Conservation (phyloP, 2,329 filamentous ascomycete species). For the Penicillium sp. region DNA sequence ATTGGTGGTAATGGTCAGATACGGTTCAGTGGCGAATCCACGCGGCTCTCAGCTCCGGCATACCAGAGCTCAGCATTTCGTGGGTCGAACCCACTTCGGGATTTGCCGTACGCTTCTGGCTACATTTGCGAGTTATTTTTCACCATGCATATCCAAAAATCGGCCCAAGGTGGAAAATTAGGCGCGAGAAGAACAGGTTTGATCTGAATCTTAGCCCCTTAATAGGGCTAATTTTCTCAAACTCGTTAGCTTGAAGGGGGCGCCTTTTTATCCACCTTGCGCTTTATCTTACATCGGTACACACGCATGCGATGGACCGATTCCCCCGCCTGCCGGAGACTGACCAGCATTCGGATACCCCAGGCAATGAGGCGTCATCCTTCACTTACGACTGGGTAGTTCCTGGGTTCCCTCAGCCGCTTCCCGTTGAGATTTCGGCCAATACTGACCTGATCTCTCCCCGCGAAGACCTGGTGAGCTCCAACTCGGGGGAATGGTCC, state of each 20-base stretch:
- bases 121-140: slow-evolving; percentile 2
- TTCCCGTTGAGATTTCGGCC: slow-evolving; percentile 10
- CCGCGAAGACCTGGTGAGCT: slow-evolving; percentile 12
- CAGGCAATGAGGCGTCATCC: slow-evolving; percentile 6
- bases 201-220: not conserved
- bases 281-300: not conserved
- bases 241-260: slow-evolving; percentile 7
- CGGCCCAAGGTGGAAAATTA: not conserved
- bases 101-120: not conserved
- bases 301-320: slow-evolving; percentile 10
- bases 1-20: not conserved
- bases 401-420: slow-evolving; percentile 18
- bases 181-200: not conserved
- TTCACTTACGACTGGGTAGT: slow-evolving; percentile 16
- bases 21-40: slow-evolving; percentile 17
- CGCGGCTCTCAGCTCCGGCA: slow-evolving; percentile 22
- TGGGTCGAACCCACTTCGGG: slow-evolving; percentile 6
- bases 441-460: slow-evolving; percentile 16
- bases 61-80: slow-evolving; percentile 18
- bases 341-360: slow-evolving; percentile 4
- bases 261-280: not conserved
- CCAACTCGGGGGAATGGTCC: slow-evolving; percentile 15
- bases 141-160: not conserved
- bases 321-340: not conserved
- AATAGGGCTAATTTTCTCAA: slow-evolving; percentile 4